Evolutionary conservation across 148 eudicot genomes (phyloP).

Genomic region (Persicaria tinctoria): DNA sequence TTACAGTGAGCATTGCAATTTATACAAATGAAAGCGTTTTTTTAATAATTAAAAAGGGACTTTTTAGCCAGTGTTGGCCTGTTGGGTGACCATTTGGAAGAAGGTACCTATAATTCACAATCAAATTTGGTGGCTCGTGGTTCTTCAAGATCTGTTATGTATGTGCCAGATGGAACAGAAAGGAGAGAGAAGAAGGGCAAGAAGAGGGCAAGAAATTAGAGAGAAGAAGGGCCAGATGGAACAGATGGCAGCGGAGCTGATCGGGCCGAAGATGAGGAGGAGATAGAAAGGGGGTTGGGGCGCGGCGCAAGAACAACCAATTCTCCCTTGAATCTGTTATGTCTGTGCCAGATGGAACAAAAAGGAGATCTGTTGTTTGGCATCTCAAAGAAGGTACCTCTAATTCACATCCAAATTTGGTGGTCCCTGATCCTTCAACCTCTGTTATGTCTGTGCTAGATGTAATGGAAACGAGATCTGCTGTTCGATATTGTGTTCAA

Average conservation of each 20-base stretch:
- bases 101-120: conserved; percentile 30
- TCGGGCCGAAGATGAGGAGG: too few relatives aligned
- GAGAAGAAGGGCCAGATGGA: too few relatives aligned
- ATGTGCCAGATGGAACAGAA: conserved; percentile 37
- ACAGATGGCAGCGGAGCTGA: too few relatives aligned
- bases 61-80: conserved; percentile 15
- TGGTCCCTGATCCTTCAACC: conserved; percentile 23
- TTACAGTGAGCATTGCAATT: too few relatives aligned
- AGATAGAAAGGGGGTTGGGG: too few relatives aligned
- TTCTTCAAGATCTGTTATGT: conserved; percentile 23
- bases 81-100: conserved; percentile 45
- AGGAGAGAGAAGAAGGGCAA: conserved; percentile 13
- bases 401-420: conserved; percentile 25
- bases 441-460: conserved; percentile 36
- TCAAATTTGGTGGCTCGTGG: conserved; percentile 24
- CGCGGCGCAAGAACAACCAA: too few relatives aligned
- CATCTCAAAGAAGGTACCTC: conserved; percentile 30
- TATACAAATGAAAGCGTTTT: too few relatives aligned
- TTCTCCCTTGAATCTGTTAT: conserved; percentile 12
- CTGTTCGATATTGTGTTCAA: conserved; percentile 41
- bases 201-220: conserved; percentile 9
- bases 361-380: conserved; percentile 28
- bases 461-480: conserved; percentile 38
- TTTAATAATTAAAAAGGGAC: too few relatives aligned
- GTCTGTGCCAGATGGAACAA: conserved; percentile 35